phyloP scores from a whole-genome alignment of 176 grass and related monocot genomes.

The Eragrostis curvula region DNA sequence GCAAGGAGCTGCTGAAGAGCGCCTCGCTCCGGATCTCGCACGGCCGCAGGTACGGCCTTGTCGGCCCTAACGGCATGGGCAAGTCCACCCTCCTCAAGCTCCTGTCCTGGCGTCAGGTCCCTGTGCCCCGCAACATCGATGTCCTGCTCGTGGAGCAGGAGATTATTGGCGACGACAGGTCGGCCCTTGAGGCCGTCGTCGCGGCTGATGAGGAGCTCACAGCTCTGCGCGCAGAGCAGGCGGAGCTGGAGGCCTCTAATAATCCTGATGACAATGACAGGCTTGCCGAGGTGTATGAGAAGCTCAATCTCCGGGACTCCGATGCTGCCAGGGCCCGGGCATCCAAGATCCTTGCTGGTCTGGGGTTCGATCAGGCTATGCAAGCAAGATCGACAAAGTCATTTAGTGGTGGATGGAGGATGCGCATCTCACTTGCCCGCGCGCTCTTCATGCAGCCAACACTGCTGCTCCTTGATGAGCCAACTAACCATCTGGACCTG shows the following conservation, averaged over 20 bases:
- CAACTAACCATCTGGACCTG: conserved; percentile 94
- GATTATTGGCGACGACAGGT: conserved; percentile 72
- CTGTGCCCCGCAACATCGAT: conserved; percentile 88
- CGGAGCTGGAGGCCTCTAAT: conserved; percentile 56
- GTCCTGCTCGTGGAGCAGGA: conserved; percentile 96
- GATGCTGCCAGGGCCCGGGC: conserved; percentile 73
- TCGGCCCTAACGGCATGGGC: conserved; percentile 94
- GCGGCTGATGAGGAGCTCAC: conserved; percentile 89
- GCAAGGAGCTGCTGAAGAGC: conserved; percentile 93
- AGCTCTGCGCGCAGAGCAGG: conserved; percentile 78
- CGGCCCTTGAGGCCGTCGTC: conserved; percentile 77
- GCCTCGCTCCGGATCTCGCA: conserved; percentile 87
- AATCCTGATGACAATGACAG: conserved; percentile 58
- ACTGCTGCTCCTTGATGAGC: conserved; percentile 85
- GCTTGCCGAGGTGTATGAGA: conserved; percentile 81
- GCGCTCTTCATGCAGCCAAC: conserved; percentile 99
- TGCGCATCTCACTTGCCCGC: conserved; percentile 93
- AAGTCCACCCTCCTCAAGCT: conserved; percentile 94
- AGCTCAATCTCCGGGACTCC: conserved; percentile 71
- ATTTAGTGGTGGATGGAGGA: conserved; percentile 97
- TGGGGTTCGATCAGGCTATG: conserved; percentile 88
- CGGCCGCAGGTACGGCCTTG: conserved; percentile 79
- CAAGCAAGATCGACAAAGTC: conserved; percentile 80
- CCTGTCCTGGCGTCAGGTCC: conserved; percentile 83
- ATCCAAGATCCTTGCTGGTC: conserved; percentile 82